Percentiles rank a stretch among this genome's conserved stretches.
Evolutionary conservation across 2,329 filamentous ascomycete species (phyloP).

Genomic region (Botryotinia globosa): DNA sequence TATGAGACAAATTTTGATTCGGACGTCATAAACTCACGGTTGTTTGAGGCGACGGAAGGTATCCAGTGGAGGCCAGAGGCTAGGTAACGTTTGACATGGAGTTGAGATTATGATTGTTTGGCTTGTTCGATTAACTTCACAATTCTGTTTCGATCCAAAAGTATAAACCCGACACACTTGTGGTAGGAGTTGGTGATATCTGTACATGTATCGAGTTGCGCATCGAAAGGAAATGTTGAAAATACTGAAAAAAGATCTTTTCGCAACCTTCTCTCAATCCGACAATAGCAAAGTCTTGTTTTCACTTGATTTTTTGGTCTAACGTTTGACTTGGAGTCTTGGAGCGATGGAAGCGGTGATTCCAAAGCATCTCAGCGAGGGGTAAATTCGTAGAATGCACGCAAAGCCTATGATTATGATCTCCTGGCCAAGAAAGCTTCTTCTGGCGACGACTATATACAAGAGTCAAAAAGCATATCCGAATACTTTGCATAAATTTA

Average conservation of each 20-base stretch:
- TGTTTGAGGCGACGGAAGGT: background rate
- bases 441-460: background rate
- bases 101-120: background rate
- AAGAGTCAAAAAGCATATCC: background rate
- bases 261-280: background rate
- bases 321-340: background rate
- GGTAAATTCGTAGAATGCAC: background rate
- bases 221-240: background rate
- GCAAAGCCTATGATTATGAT: background rate
- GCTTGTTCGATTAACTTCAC: background rate
- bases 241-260: accelerated
- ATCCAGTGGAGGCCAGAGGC: background rate
- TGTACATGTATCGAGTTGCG: background rate
- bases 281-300: background rate
- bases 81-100: background rate
- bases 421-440: conserved; percentile 8
- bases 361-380: background rate
- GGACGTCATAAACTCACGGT: background rate
- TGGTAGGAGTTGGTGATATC: background rate
- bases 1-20: conserved; percentile 3
- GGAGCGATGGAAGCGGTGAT: background rate
- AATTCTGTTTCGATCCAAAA: background rate
- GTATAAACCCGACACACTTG: background rate
- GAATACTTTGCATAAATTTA: background rate
- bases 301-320: background rate